These are phyloP conservation scores for Alternaria longipes DNA, from an alignment of 2,329 filamentous ascomycete genomes.

Conservation along the genomic window DNA sequence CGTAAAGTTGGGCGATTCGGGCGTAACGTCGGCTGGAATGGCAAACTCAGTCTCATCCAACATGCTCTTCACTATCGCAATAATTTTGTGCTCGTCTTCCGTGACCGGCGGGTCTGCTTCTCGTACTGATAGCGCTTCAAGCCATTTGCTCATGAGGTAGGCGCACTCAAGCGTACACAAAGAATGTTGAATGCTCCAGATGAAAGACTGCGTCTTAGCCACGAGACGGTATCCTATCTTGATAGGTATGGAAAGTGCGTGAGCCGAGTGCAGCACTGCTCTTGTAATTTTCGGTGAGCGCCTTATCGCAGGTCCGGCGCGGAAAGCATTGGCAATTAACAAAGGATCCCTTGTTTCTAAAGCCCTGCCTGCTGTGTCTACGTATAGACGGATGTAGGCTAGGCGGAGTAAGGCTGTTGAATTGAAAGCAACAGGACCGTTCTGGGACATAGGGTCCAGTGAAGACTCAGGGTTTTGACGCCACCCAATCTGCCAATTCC, in stretches of 20 bases:
- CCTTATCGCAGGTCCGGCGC: conserved; percentile 66
- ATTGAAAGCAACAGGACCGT: conserved; percentile 72
- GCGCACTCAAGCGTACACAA: conserved; percentile 53
- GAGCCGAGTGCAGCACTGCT: conserved; percentile 73
- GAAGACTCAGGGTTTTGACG: conserved; percentile 53
- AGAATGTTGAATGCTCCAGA: conserved; percentile 54
- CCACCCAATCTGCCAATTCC: conserved; percentile 55
- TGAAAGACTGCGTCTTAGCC: conserved; percentile 51
- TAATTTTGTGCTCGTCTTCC: conserved; percentile 52
- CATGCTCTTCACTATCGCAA: conserved; percentile 52
- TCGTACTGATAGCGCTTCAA: conserved; percentile 46
- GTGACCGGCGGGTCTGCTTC: conserved; percentile 47
- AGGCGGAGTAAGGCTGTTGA: conserved; percentile 68
- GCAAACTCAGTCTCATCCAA: conserved; percentile 54
- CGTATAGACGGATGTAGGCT: conserved; percentile 72
- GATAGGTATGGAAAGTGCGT: conserved; percentile 73
- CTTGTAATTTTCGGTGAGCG: conserved; percentile 68
- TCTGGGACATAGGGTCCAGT: conserved; percentile 62
- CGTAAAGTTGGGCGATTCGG: conserved; percentile 45
- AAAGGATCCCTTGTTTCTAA: conserved; percentile 72
- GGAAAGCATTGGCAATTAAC: conserved; percentile 69
- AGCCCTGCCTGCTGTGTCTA: conserved; percentile 69
- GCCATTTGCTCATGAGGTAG: conserved; percentile 54
- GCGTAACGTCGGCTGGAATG: conserved; percentile 37
- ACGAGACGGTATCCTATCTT: conserved; percentile 59